phyloP scores from a whole-genome alignment of 1,139 yeast species.

The Trichomonascaceae sp. region DNA sequence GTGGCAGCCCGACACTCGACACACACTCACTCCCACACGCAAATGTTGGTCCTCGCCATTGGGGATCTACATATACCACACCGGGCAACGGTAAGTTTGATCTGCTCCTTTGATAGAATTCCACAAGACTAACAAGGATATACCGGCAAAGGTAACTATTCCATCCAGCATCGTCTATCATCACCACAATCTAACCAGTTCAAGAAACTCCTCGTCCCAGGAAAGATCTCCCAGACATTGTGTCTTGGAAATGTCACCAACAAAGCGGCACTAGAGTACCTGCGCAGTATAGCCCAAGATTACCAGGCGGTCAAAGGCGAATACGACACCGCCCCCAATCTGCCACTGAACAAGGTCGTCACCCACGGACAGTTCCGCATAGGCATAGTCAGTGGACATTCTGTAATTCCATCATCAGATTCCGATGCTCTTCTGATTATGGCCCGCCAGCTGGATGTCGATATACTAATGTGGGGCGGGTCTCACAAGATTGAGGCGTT shows the following conservation, averaged over 20 bases:
- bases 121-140: conserved; percentile 9
- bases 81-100: conserved; percentile 36
- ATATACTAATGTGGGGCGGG: conserved; percentile 92
- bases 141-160: conserved; percentile 16
- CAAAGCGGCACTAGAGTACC: conserved; percentile 45
- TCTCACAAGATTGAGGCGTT: conserved; percentile 89
- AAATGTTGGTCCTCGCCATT: conserved; percentile 75
- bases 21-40: too few species aligned
- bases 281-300: conserved; percentile 56
- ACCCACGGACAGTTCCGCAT: conserved; percentile 59
- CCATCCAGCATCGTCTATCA: not conserved
- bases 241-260: conserved; percentile 80
- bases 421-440: conserved; percentile 70
- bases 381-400: conserved; percentile 79
- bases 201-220: conserved; percentile 61
- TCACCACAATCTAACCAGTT: conserved; percentile 26
- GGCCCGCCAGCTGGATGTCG: conserved; percentile 88
- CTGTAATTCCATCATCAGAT: conserved; percentile 73
- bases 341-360: conserved; percentile 57
- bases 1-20: too few species aligned
- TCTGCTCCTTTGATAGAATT: not conserved
- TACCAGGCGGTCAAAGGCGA: conserved; percentile 76
- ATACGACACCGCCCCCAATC: conserved; percentile 32
- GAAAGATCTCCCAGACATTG: conserved; percentile 71
- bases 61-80: conserved; percentile 90